Evolutionary conservation across 2,329 filamentous ascomycete species (phyloP).

Genomic region (Fusarium odoratissimum): DNA sequence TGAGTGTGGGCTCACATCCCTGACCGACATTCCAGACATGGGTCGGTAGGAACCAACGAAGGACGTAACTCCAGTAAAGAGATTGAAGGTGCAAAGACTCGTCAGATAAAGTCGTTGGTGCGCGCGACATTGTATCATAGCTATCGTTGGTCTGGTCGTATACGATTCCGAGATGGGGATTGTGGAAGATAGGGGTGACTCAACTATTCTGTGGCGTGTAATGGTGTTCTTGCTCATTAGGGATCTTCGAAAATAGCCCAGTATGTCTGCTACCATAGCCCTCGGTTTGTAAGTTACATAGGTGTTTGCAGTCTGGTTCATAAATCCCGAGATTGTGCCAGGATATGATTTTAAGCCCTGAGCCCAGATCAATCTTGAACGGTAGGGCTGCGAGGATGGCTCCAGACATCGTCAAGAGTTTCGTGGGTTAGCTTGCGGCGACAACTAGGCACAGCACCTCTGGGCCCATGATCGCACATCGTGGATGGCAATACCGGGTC

Average conservation of each 20-base stretch:
- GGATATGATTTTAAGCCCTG: slow-evolving; percentile 33
- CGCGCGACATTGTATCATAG: slow-evolving; percentile 41
- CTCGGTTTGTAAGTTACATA: slow-evolving; percentile 1
- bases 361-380: slow-evolving; percentile 16
- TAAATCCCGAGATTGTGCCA: slow-evolving; percentile 24
- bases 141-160: slow-evolving; percentile 40
- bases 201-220: slow-evolving; percentile 23
- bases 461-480: slow-evolving; percentile 40
- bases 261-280: slow-evolving; percentile 18
- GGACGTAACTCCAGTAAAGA: slow-evolving; percentile 48
- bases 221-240: slow-evolving; percentile 6
- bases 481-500: slow-evolving; percentile 43
- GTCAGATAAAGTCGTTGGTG: slow-evolving; percentile 42
- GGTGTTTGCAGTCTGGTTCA: slow-evolving; percentile 12
- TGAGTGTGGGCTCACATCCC: slow-evolving; percentile 45
- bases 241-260: slow-evolving; percentile 1
- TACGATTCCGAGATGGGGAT: slow-evolving; percentile 26
- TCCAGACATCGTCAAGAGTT: slow-evolving; percentile 36
- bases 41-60: slow-evolving; percentile 43
- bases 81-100: slow-evolving; percentile 47
- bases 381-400: slow-evolving; percentile 45
- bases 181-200: slow-evolving; percentile 31
- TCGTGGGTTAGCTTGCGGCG: slow-evolving; percentile 27
- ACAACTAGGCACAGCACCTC: slow-evolving; percentile 37
- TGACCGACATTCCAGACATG: slow-evolving; percentile 48